Evolutionary conservation across 2,329 filamentous ascomycete species (phyloP), one percentile per base, ranked within the genome.

Genomic region (Phialocephala subalpina): DNA sequence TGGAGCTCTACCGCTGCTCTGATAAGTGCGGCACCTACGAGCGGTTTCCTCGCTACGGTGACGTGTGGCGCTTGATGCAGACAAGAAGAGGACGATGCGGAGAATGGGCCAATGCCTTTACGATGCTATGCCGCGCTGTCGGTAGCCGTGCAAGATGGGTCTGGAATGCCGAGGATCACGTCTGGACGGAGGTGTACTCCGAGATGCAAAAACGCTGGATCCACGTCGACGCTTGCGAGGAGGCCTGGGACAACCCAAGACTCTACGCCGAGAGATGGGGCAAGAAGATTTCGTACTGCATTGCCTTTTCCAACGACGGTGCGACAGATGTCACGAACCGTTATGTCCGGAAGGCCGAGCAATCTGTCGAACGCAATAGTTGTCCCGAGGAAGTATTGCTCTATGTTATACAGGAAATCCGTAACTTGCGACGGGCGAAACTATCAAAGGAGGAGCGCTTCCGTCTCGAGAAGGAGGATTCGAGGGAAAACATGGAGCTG

Each of bases 101-200:
- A 68, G 96, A 99, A 82, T 98, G 96, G 94, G 94, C 93, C 71
- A 98, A 97, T 81, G 97, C 94, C 84, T 99, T 99, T 82, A 95
- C 91, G 81, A 98, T 98, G 96, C 86, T 99, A 60, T 98, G 95
- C 83, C 89, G 95, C 66, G 96, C 96, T 5, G 89, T 98, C 16
- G 95, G 95, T 58, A 92, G 92, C 67, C 88, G 95, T 67, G 94
- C 97, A 25, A 89, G 96, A 75, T 99, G 96, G 96, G 92, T 99
- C 12, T 99, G 96, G 96, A 98, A 98, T 73, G 91, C 92, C 35
- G 96, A 98, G 79, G 96, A 98, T 78, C 93, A 97, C 76, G 93
- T 97, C 33, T 99, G 96, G 96, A 97, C 94, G 0, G 96, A 98
- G 75, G 91, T 98, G 14, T 99, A 97, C 81, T 97, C 94, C 2